A percentile compares a stretch with the other conserved stretches of the same genome.
Conservation (phyloP, 1,284 basidiomycete genomes). For the Microbotryum silenes-acaulis region DNA sequence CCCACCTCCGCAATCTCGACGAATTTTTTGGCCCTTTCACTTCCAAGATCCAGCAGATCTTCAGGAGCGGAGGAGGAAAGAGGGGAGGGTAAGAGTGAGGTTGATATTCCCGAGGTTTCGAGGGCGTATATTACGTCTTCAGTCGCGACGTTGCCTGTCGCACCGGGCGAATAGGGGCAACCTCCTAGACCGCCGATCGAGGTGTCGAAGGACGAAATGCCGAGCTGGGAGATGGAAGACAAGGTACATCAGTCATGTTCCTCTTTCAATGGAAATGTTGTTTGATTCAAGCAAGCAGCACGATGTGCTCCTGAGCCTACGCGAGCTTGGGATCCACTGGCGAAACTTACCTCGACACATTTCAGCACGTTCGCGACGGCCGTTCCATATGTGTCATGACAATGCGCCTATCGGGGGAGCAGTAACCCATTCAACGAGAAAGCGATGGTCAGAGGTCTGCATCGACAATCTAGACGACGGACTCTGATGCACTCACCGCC, state of each 20-base stretch:
- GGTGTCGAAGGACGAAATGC: conserved; percentile 48
- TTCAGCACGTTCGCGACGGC: conserved; percentile 50
- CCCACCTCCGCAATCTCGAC: conserved; percentile 64
- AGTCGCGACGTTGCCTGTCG: conserved; percentile 86
- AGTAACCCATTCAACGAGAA: conserved; percentile 5
- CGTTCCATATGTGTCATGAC: conserved; percentile 86
- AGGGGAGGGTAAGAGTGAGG: conserved; percentile 50
- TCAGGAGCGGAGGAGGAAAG: conserved; percentile 20
- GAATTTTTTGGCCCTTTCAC: conserved; percentile 38
- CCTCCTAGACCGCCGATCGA: conserved; percentile 84
- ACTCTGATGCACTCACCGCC: conserved; percentile 51
- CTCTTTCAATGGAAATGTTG: neutral
- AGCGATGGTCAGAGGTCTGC: neutral
- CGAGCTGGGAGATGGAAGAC: conserved; percentile 32
- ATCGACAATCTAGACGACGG: neutral
- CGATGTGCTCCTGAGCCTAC: conserved; percentile 52
- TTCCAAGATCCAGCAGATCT: conserved; percentile 23
- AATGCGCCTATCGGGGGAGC: conserved; percentile 54
- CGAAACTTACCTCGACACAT: conserved; percentile 17
- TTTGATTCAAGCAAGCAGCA: conserved; percentile 35
- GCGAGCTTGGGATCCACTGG: too few species aligned
- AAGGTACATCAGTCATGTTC: neutral
- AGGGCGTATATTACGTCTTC: conserved; percentile 67
- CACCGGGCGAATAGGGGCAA: conserved; percentile 91
- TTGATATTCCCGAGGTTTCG: conserved; percentile 59